Conservation (phyloP, 2,329 filamentous ascomycete species). For the Arachnomyces sp. region DNA sequence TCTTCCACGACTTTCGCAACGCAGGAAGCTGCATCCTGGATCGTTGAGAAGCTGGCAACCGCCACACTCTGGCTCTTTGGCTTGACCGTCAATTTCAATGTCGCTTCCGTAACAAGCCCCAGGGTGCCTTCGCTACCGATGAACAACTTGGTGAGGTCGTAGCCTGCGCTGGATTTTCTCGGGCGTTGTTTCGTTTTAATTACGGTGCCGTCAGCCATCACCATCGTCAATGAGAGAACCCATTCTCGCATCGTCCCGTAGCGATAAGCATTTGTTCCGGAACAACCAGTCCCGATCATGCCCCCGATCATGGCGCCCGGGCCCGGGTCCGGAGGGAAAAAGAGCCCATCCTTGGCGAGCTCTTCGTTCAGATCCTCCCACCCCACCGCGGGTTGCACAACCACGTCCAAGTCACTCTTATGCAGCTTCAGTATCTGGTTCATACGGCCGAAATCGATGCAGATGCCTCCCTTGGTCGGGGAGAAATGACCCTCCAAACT, state of each 20-base stretch:
- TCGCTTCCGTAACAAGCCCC: conserved; percentile 84
- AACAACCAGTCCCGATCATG: conserved; percentile 45
- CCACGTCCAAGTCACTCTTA: conserved; percentile 66
- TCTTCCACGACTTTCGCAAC: conserved; percentile 71
- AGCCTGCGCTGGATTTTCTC: conserved; percentile 82
- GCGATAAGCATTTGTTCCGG: conserved; percentile 79
- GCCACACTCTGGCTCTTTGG: conserved; percentile 75
- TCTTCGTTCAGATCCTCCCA: conserved; percentile 82
- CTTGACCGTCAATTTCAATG: conserved; percentile 73
- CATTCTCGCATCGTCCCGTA: conserved; percentile 95
- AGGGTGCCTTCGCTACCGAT: conserved; percentile 88
- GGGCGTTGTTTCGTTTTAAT: conserved; percentile 84
- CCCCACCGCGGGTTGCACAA: conserved; percentile 72
- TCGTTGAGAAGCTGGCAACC: conserved; percentile 55
- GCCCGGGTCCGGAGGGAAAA: conserved; percentile 87
- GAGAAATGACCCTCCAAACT: conserved; percentile 85
- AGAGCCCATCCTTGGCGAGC: conserved; percentile 63
- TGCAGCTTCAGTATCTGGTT: conserved; percentile 69
- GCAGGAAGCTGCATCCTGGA: conserved; percentile 68
- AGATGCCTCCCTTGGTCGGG: conserved; percentile 72
- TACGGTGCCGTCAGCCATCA: conserved; percentile 80
- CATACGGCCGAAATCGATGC: conserved; percentile 81
- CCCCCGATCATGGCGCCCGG: conserved; percentile 89
- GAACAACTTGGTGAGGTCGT: conserved; percentile 82
- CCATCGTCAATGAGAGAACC: conserved; percentile 79